These are phyloP conservation scores for Euphrasia confusa DNA, from an alignment of 257 asterid genomes.

Conservation along the genomic window DNA sequence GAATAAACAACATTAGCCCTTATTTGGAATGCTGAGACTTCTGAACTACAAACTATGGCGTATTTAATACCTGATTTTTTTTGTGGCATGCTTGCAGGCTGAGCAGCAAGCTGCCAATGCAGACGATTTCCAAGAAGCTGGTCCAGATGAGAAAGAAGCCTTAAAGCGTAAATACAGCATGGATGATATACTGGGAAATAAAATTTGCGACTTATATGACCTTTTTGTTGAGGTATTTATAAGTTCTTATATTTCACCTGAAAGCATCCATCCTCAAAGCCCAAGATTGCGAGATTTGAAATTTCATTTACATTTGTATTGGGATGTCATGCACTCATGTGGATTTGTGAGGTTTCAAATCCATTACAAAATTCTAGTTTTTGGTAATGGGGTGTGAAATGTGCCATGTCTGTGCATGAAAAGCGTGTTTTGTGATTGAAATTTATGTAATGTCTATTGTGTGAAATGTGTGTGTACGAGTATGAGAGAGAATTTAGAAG, in stretches of 20 bases:
- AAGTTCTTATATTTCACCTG: no score
- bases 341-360: background rate
- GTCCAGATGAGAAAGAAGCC: slow-evolving; percentile 60
- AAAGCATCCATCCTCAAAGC: no score
- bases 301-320: slow-evolving; percentile 1
- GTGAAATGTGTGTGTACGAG: background rate
- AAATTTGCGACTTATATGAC: slow-evolving; percentile 81
- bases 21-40: slow-evolving; percentile 18
- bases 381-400: background rate
- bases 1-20: slow-evolving; percentile 3
- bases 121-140: slow-evolving; percentile 64
- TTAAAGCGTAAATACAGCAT: slow-evolving; percentile 54
- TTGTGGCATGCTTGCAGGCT: slow-evolving; percentile 39
- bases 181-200: slow-evolving; percentile 69
- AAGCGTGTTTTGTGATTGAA: background rate
- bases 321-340: background rate
- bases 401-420: background rate
- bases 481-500: background rate
- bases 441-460: background rate
- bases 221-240: slow-evolving; percentile 57
- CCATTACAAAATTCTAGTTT: background rate
- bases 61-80: slow-evolving; percentile 5
- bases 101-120: slow-evolving; percentile 60
- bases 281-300: background rate
- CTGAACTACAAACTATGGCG: background rate